Evolutionary conservation across 352 stramenopile genomes (phyloP).

Genomic region (Phytophthora rubi): DNA sequence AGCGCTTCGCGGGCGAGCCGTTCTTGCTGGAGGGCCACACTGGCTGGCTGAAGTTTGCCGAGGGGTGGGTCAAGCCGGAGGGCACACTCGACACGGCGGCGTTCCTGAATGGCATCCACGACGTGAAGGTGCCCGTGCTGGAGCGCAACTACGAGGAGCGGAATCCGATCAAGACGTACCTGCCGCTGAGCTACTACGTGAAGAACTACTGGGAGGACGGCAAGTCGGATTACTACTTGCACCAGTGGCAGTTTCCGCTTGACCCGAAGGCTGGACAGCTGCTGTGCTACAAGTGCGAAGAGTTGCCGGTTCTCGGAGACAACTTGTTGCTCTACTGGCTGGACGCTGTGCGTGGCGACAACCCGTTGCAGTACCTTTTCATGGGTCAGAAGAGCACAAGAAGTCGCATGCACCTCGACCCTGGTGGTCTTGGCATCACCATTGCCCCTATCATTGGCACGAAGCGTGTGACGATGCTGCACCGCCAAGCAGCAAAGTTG

Average conservation of each 20-base stretch:
- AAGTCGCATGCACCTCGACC: conserved; percentile 92
- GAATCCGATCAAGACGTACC: conserved; percentile 79
- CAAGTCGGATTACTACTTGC: conserved; percentile 90
- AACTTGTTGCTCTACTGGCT: conserved; percentile 94
- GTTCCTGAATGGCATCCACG: conserved; percentile 74
- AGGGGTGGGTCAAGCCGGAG: conserved; percentile 68
- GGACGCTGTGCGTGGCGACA: conserved; percentile 86
- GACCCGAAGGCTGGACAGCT: conserved; percentile 74
- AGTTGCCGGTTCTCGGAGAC: conserved; percentile 90
- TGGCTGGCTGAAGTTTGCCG: conserved; percentile 71
- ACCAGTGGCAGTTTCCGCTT: conserved; percentile 96
- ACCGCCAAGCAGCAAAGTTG: conserved; percentile 76
- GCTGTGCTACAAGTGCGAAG: conserved; percentile 86
- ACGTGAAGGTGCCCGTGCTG: conserved; percentile 81
- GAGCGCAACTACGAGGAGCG: conserved; percentile 82
- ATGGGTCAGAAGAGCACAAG: conserved; percentile 92
- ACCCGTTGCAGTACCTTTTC: conserved; percentile 95
- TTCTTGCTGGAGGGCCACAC: conserved; percentile 75
- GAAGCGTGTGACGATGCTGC: conserved; percentile 80
- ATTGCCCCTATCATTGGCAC: conserved; percentile 93
- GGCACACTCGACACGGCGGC: conserved; percentile 60
- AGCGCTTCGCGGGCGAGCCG: conserved; percentile 70
- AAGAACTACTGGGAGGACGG: conserved; percentile 85
- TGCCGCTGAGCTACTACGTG: conserved; percentile 76
- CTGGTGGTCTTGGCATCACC: conserved; percentile 91